phyloP scores from a whole-genome alignment of 768 basidiomycete species.

The Amanita subjunquillea region DNA sequence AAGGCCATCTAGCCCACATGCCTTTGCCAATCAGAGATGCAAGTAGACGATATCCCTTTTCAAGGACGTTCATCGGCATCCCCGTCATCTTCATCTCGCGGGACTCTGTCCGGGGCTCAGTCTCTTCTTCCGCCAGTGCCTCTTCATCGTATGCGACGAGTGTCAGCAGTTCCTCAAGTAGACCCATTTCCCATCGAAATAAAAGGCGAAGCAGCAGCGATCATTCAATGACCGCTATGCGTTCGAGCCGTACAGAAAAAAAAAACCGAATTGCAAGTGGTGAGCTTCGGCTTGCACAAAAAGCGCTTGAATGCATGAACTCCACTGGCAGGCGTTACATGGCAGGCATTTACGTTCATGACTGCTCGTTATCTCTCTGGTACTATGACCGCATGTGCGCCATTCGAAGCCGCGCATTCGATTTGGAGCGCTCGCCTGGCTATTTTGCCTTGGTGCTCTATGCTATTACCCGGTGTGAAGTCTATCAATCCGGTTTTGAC shows the following conservation, averaged over 20 bases:
- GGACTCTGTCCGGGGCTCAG: neutral
- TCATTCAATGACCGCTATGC: neutral
- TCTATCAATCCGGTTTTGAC: conserved; percentile 1
- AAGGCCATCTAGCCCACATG: neutral
- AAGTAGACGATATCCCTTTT: neutral
- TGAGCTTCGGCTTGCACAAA: conserved; percentile 2
- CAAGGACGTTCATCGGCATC: neutral
- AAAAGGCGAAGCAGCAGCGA: neutral
- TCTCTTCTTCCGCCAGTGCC: neutral
- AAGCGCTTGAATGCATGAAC: conserved; percentile 2
- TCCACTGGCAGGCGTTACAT: neutral
- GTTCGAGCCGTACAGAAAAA: neutral
- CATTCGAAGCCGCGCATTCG: conserved; percentile 1
- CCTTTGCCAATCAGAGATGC: no score
- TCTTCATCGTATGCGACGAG: conserved; percentile 1
- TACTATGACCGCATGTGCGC: conserved; percentile 7
- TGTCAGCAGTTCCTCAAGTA: neutral
- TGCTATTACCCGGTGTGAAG: neutral
- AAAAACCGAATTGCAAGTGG: neutral
- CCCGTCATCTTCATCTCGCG: neutral
- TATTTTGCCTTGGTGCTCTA: conserved; percentile 2
- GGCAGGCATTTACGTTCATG: neutral
- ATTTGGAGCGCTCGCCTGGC: neutral
- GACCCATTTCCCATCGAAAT: neutral
- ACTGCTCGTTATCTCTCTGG: conserved; percentile 6